Percentiles rank a stretch among this genome's conserved stretches.
Evolutionary conservation across 495 filamentous ascomycete species (phyloP).

Genomic region (Aspergillus avenaceus): DNA sequence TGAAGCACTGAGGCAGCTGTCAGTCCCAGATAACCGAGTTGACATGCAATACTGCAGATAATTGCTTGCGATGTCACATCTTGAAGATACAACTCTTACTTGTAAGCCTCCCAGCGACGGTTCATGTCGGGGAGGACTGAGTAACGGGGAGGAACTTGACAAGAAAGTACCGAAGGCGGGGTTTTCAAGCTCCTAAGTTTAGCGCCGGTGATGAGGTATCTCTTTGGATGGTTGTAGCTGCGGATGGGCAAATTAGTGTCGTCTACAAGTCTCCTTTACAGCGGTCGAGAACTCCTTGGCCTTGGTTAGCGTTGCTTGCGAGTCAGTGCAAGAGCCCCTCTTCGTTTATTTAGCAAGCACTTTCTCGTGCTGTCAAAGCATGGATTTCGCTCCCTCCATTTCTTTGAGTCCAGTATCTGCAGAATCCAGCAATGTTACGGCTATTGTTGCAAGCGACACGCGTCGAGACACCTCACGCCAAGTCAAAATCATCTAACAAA

Average conservation of each 20-base stretch:
- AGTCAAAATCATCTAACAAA: background rate
- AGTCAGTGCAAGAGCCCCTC: too few species aligned
- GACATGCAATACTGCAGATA: too few species aligned
- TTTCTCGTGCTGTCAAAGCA: background rate
- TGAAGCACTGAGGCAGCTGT: too few species aligned
- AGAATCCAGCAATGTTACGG: constrained; percentile 8
- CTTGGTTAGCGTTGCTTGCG: too few species aligned
- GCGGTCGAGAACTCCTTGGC: too few species aligned
- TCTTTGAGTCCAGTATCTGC: background rate
- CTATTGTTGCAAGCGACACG: constrained; percentile 13
- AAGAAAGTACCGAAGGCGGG: background rate
- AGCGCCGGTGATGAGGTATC: background rate
- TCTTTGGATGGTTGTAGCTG: background rate
- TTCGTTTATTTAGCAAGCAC: too few species aligned
- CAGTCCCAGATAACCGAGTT: too few species aligned
- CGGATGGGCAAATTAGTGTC: background rate
- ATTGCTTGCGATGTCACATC: too few species aligned
- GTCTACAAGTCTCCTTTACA: background rate
- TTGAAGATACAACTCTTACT: too few species aligned
- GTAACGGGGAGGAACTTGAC: background rate
- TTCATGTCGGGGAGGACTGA: background rate
- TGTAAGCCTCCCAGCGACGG: background rate
- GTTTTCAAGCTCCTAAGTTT: background rate
- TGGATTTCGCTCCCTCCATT: background rate
- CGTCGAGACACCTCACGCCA: background rate